Base-by-base conservation (phyloP, 768 basidiomycete species). In the Russula foetens region DNA sequence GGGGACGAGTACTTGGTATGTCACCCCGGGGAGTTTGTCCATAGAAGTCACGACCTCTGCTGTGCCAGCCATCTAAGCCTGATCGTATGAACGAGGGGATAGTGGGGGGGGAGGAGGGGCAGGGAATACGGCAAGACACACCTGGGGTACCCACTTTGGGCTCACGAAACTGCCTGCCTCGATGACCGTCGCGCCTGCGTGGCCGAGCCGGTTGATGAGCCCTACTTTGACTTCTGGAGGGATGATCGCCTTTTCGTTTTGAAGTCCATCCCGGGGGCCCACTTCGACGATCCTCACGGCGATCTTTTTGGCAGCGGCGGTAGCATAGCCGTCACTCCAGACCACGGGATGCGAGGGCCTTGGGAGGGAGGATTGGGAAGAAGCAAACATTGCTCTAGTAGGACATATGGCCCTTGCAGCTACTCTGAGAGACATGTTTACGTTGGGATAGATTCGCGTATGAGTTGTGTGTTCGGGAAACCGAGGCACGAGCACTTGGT, bases 111-210 rank as follows among this genome's bases (percentile, higher is more conserved):
- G 21, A 46, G 26, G 21, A 28, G 15, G 21, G 39, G 39, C 8
- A 35, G 2, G 26, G 46, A 23, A 28, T 50, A 5, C 35, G 33
- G 31, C 4, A 2, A 47, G 49, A 68, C 71, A 59, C 63, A 84
- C 93, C 82, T 95, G 93, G 0, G 92, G 93, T 26, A 95, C 88
- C 88, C 92, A 92, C 72, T 92, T 93, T 0, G 90, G 89, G 71
- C 90, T 90, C 59, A 95, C 93, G 69, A 96, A 93, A 70, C 90
- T 92, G 7, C 93, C 93, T 0, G 84, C 82, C 72, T 95, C 92
- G 65, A 95, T 86, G 58, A 76, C 82, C 62, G 76, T 75, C 66
- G 84, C 69, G 0, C 92, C 93, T 11, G 90, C 85, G 19, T 70
- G 70, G 2, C 80, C 82, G 12, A 98, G 82, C 15, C 85, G 76